Percentiles rank a stretch among this genome's conserved stretches.
Evolutionary conservation across 2,329 filamentous ascomycete species (phyloP).

Genomic region (Tricladium varicosporioides): DNA sequence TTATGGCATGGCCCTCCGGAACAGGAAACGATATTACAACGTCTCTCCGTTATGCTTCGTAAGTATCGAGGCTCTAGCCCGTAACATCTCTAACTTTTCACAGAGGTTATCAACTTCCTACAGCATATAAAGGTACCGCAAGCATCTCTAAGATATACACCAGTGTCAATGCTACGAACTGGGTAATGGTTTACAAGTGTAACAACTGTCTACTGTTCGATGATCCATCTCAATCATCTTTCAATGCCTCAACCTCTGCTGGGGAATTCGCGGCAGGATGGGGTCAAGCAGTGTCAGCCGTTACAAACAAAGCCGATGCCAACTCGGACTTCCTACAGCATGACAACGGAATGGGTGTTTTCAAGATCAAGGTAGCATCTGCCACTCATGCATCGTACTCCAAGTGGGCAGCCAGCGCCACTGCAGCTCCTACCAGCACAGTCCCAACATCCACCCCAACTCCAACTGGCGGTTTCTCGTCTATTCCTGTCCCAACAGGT

Average conservation of each 20-base stretch:
- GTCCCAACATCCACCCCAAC: constrained; percentile 32
- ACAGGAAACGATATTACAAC: constrained; percentile 50
- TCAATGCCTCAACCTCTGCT: constrained; percentile 42
- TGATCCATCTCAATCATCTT: constrained; percentile 43
- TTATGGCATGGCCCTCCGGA: constrained; percentile 54
- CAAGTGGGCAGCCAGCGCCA: constrained; percentile 31
- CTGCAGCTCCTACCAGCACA: constrained; percentile 29
- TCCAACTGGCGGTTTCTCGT: constrained; percentile 44
- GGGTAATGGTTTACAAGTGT: constrained; percentile 65
- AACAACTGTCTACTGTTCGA: constrained; percentile 54
- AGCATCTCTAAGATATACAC: constrained; percentile 59
- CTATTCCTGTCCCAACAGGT: constrained; percentile 43
- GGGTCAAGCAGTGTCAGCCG: constrained; percentile 45
- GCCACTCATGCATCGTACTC: constrained; percentile 42
- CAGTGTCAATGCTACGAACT: constrained; percentile 55
- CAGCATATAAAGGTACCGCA: constrained; percentile 59
- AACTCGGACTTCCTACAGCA: constrained; percentile 51
- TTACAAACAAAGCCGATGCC: constrained; percentile 41
- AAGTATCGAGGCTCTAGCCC: constrained; percentile 4
- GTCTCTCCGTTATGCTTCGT: constrained; percentile 54
- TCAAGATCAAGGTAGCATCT: constrained; percentile 43
- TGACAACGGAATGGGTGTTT: constrained; percentile 53
- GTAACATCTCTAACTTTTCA: neutral
- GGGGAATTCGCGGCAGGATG: constrained; percentile 52
- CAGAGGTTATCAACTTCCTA: constrained; percentile 57